Evolutionary conservation across 441 rosid species (phyloP).

Genomic region (Viola pubescens): DNA sequence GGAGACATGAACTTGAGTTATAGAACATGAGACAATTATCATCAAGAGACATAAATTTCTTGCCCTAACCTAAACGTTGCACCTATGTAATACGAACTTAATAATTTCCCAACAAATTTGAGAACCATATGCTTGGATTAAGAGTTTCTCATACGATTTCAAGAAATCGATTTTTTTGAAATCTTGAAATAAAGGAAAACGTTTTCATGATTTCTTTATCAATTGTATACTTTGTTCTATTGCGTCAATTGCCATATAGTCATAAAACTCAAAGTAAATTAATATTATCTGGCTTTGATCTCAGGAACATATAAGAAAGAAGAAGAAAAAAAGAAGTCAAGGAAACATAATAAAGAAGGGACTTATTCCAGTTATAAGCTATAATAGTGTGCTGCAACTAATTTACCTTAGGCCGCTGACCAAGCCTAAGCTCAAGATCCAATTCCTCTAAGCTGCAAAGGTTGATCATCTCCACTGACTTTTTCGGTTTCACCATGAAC

Average conservation of each 20-base stretch:
- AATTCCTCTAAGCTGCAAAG: constrained; percentile 45
- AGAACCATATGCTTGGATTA: too few species aligned
- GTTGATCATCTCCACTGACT: constrained; percentile 29
- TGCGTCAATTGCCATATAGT: constrained; percentile 1
- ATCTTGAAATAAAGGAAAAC: too few species aligned
- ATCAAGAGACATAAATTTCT: too few species aligned
- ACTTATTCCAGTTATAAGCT: constrained; percentile 7
- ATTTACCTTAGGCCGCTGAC: constrained; percentile 53
- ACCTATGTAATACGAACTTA: too few species aligned
- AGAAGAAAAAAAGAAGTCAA: constrained; percentile 12
- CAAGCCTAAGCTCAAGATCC: constrained; percentile 97
- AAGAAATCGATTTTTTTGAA: too few species aligned
- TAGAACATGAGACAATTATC: too few species aligned
- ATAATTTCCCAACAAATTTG: too few species aligned
- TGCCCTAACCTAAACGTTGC: too few species aligned
- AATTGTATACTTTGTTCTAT: too few species aligned
- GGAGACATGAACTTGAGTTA: too few species aligned
- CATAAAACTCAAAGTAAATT: constrained; percentile 26
- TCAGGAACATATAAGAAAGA: constrained; percentile 13
- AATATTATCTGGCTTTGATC: constrained; percentile 9
- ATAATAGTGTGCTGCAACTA: constrained; percentile 22
- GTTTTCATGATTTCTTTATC: too few species aligned
- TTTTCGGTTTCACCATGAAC: constrained; percentile 28
- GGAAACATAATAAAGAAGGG: constrained; percentile 13
- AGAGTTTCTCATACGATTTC: too few species aligned